A percentile compares a stretch with the other conserved stretches of the same genome.
Evolutionary conservation across 1,284 basidiomycete species (phyloP).

Genomic region (Limonomyces culmigenus): DNA sequence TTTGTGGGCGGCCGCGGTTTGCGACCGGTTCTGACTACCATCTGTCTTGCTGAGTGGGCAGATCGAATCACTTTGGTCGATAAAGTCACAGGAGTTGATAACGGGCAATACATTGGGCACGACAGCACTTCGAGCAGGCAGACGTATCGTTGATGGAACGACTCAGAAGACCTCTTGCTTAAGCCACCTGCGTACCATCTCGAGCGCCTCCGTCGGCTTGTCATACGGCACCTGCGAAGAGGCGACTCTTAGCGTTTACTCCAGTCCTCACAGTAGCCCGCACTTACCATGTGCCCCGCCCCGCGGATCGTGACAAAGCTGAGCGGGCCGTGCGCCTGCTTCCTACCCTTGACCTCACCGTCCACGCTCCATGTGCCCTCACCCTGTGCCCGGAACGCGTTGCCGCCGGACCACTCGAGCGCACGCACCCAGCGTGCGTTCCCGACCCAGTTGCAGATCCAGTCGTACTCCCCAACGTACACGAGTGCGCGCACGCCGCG

Average conservation of each 20-base stretch:
- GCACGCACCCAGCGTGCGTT: slow-evolving; percentile 40
- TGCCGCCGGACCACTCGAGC: slow-evolving; percentile 40
- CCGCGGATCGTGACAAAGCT: slow-evolving; percentile 39
- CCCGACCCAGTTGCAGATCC: slow-evolving; percentile 53
- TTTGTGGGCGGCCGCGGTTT: too few species aligned
- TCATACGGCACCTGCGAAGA: slow-evolving; percentile 40
- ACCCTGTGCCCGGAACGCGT: slow-evolving; percentile 24
- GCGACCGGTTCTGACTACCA: too few species aligned
- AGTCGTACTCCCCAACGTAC: slow-evolving; percentile 52
- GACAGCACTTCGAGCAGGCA: too few species aligned
- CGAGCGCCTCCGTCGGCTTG: slow-evolving; percentile 37
- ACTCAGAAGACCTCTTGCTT: too few species aligned
- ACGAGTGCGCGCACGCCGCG: slow-evolving; percentile 50
- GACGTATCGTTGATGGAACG: too few species aligned
- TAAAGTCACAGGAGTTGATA: too few species aligned
- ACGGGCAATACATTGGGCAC: too few species aligned
- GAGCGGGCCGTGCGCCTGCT: slow-evolving; percentile 34
- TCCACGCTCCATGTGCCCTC: slow-evolving; percentile 33
- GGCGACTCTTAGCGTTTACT: background rate
- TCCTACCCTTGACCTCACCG: slow-evolving; percentile 32
- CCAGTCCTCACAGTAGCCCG: background rate
- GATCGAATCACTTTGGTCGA: too few species aligned
- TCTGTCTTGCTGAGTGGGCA: too few species aligned
- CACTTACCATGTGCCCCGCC: slow-evolving; percentile 44
- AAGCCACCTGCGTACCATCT: slow-evolving; percentile 37